These are phyloP conservation scores for Triticum turgidum DNA, from an alignment of 176 grass and related monocot species.

Conservation along the genomic window DNA sequence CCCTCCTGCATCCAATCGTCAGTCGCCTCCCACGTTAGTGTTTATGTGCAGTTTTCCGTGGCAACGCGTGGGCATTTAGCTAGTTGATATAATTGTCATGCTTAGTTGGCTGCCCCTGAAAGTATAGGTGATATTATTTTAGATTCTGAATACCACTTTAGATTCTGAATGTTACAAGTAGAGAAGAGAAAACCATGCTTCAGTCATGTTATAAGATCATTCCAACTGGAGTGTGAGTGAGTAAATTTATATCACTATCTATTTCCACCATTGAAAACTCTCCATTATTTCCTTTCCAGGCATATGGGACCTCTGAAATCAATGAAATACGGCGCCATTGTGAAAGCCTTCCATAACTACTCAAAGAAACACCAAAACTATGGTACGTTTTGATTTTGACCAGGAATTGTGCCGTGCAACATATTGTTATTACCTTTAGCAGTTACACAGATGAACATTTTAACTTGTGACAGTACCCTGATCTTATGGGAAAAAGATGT, in stretches of 20 bases:
- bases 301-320: constrained; percentile 84
- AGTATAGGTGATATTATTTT: background rate
- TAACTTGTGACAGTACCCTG: background rate
- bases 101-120: constrained; percentile 2
- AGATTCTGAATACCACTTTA: background rate
- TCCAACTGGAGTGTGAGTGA: background rate
- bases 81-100: background rate
- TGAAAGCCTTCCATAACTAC: constrained; percentile 83
- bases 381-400: constrained; percentile 45
- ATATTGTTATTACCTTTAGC: background rate
- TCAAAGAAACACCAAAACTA: constrained; percentile 93
- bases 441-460: background rate
- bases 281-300: constrained; percentile 40
- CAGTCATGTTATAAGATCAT: background rate
- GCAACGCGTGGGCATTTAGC: too few species aligned
- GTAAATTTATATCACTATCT: constrained; percentile 12
- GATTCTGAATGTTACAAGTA: background rate
- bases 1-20: too few species aligned
- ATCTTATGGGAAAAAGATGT: background rate
- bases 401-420: background rate
- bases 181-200: background rate
- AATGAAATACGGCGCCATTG: constrained; percentile 66
- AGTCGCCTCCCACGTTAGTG: too few species aligned
- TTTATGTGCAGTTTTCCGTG: too few species aligned
- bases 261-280: background rate